These are phyloP conservation scores for Holtermannia corniformis DNA, from an alignment of 768 basidiomycete species.

Conservation along the genomic window DNA sequence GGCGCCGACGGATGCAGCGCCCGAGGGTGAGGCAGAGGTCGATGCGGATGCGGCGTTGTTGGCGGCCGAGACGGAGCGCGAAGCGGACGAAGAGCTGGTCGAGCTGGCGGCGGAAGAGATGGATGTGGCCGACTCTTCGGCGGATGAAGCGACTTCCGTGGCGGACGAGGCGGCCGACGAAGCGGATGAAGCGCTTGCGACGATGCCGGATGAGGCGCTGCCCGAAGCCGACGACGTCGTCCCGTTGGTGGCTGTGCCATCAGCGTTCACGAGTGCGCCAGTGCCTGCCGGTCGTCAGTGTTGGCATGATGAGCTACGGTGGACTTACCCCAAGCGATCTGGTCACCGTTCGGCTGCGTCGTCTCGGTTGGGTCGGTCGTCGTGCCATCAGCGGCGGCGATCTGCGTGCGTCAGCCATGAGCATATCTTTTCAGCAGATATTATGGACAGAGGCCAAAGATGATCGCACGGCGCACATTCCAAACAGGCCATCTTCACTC, in stretches of 20 bases:
- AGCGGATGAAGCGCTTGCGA: slow-evolving; percentile 12
- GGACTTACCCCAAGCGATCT: slow-evolving; percentile 33
- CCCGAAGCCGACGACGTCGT: slow-evolving; percentile 17
- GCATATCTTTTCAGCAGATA: no score
- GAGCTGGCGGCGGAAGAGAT: slow-evolving; percentile 7
- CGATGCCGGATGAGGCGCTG: slow-evolving; percentile 16
- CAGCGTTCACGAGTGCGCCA: slow-evolving; percentile 6
- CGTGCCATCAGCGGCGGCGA: slow-evolving; percentile 32
- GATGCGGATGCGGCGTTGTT: neutral
- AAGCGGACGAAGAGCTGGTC: slow-evolving; percentile 5
- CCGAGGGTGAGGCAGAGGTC: slow-evolving; percentile 1
- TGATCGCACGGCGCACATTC: no score
- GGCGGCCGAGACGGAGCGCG: slow-evolving; percentile 3
- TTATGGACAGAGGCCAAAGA: no score
- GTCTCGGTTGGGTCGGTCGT: slow-evolving; percentile 28
- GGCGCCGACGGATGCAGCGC: slow-evolving; percentile 1
- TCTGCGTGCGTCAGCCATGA: slow-evolving; percentile 13
- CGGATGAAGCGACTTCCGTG: slow-evolving; percentile 6
- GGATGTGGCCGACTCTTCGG: neutral
- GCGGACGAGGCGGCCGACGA: slow-evolving; percentile 9
- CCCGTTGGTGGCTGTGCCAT: slow-evolving; percentile 12
- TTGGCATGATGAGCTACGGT: neutral
- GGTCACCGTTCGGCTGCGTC: slow-evolving; percentile 24
- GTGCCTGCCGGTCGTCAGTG: neutral
- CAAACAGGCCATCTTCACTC: no score